Conservation (phyloP, 768 basidiomycete species). For the Lepiota venenata region DNA sequence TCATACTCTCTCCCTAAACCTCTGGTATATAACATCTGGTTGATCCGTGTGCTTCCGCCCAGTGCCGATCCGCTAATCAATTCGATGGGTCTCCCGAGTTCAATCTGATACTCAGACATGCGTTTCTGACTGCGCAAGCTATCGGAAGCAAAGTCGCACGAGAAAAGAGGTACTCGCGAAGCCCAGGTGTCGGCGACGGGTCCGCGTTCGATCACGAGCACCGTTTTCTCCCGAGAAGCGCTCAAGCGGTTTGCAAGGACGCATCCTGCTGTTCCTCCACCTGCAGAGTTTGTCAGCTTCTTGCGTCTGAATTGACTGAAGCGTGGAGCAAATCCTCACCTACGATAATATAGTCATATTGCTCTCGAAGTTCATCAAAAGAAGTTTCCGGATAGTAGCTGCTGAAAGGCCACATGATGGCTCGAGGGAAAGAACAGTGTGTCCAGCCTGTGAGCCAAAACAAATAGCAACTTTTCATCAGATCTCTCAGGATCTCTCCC, state of each 20-base stretch:
- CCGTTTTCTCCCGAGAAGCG: constrained; percentile 46
- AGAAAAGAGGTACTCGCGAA: constrained; percentile 17
- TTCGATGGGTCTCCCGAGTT: constrained; percentile 33
- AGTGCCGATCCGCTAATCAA: constrained; percentile 23
- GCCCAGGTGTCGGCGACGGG: constrained; percentile 39
- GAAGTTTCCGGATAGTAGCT: not conserved
- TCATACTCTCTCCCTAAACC: constrained; percentile 23
- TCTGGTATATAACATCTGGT: constrained; percentile 23
- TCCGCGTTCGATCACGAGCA: constrained; percentile 53
- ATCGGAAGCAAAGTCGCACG: constrained; percentile 13
- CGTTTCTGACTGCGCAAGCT: constrained; percentile 33
- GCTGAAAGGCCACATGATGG: constrained; percentile 11
- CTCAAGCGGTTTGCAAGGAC: constrained; percentile 54
- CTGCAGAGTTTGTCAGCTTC: constrained; percentile 28
- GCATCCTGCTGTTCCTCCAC: constrained; percentile 61
- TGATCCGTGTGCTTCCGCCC: constrained; percentile 40
- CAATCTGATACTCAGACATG: constrained; percentile 38
- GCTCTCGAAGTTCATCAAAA: constrained; percentile 5
- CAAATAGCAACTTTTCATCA: no score
- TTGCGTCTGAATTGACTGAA: no score
- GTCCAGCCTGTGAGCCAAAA: not conserved
- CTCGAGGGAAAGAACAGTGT: not conserved
- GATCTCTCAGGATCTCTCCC: no score
- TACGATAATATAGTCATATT: constrained; percentile 16
- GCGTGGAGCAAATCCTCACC: not conserved